Conservation (phyloP, 2,329 filamentous ascomycete genomes). For the Xylariaceae sp. region DNA sequence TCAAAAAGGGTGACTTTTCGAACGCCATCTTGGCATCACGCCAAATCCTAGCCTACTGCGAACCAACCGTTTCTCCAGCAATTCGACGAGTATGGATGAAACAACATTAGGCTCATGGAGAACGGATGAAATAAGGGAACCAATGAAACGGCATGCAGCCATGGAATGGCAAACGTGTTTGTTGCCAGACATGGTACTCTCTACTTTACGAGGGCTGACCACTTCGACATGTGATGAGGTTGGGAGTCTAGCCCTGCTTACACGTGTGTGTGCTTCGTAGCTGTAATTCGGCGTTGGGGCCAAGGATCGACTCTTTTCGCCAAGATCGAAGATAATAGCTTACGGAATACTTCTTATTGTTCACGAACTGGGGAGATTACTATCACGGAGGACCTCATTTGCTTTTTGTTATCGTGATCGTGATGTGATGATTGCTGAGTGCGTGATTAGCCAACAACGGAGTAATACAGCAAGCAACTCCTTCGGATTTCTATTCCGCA, state of each 20-base stretch:
- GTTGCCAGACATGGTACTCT: background rate
- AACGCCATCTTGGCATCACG: background rate
- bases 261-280: background rate
- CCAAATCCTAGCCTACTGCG: slow-evolving; percentile 6
- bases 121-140: background rate
- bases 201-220: too few species aligned
- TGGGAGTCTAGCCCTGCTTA: slow-evolving; percentile 5
- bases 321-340: too few species aligned
- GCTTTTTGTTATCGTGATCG: too few species aligned
- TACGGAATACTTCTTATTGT: too few species aligned
- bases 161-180: slow-evolving; percentile 3
- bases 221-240: background rate
- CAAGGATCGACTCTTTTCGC: too few species aligned
- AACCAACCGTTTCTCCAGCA: background rate
- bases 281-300: background rate
- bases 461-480: too few species aligned
- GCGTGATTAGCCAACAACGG: too few species aligned
- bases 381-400: too few species aligned
- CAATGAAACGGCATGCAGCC: slow-evolving; percentile 1
- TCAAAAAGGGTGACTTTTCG: slow-evolving; percentile 4
- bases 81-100: slow-evolving; percentile 11
- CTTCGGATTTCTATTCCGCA: too few species aligned
- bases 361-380: too few species aligned
- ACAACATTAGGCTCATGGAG: slow-evolving; percentile 3
- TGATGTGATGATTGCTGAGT: too few species aligned